Base-by-base conservation (phyloP, 441 rosid genomes). In the Kokia cookei region DNA sequence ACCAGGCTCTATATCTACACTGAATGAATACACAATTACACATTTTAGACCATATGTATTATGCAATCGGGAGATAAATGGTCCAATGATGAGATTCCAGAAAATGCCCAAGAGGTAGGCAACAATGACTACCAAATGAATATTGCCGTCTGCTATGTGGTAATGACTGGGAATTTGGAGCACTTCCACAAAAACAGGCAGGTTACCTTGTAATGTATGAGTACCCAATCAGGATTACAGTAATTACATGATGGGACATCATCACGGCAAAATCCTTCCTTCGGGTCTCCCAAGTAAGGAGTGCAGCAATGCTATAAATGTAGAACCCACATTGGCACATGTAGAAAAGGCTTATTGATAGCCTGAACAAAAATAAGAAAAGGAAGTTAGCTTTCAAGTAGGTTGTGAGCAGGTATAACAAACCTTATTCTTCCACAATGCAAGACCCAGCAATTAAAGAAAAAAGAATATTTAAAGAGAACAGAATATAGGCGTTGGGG, bases 181-280 rank as follows among this genome's bases (percentile, higher is more conserved):
- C 37, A 72, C 57, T 54, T 51, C 53, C 40, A 58, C 12, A 70
- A 58, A 74, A 24, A 76, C 7, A 19, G 32, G 76, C 53, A 48
- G 35, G 65, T 71, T 85, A 95, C 99, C 98, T 81, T 15, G 97
- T 76, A 75, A 87, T 40, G 83, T 89, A 95, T 11, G 99, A 95
- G 87, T 82, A 90, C 26, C 91, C 85, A 61, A 95, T 88, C 76
- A 95, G 85, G 73, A 87, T 13, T 81, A 88, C 93, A 11, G 99
- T 89, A 71, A 93, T 85, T 43, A 95, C 88, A 92, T 96, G 99
- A 85, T 96, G 99, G 74, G 99, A 90, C 97, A 96, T 92, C 99
- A 92, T 96, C 55, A 96, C 98, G 75, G 91, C 65, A 82, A 93
- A 93, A 85, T 96, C 99, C 76, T 96, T 96, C 78, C 99, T 85